Evolutionary conservation across 345 rosid genomes (phyloP), one percentile per base, ranked within the genome.

Genomic region (Combretum micranthum): DNA sequence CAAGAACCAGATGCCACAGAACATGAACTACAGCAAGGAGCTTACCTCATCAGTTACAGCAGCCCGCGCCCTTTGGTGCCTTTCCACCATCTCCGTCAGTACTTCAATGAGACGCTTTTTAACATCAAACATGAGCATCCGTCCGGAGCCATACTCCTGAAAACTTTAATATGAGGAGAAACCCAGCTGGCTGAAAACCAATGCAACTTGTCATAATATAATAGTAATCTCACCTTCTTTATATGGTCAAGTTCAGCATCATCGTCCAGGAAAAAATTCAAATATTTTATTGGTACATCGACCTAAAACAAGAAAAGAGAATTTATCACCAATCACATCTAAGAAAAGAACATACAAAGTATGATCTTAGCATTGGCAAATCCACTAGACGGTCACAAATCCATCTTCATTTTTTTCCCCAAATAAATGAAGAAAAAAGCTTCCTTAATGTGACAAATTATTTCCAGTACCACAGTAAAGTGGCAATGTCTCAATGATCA

Each of bases 61-160:
- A 65, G 96, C 85, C 45, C 89, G 83, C 39, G 96, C 94, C 66
- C 51, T 68, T 2, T 72, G 83, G 62, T 89, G 99, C 64, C 96
- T 85, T 63, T 89, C 91, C 19, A 89, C 99, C 46, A 87, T 20
- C 70, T 75, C 89, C 19, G 87, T 79, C 76, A 89, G 72, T 17
- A 85, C 88, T 56, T 77, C 76, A 44, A 64, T 74, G 9, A 93
- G 96, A 15, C 79, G 66, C 53, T 83, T 74, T 76, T 89, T 93
- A 65, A 93, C 96, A 60, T 89, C 91, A 52, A 85, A 88, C 0
- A 96, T 83, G 56, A 82, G 72, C 97, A 93, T 87, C 64, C 84
- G 72, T 37, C 99, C 99, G 0, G 82, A 80, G 57, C 88, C 92
- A 64, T 91, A 83, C 51, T 89, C 98, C 98, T 86, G 53, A 18